Conservation (phyloP, 2,329 filamentous ascomycete species). For the Aspergillus fructus region DNA sequence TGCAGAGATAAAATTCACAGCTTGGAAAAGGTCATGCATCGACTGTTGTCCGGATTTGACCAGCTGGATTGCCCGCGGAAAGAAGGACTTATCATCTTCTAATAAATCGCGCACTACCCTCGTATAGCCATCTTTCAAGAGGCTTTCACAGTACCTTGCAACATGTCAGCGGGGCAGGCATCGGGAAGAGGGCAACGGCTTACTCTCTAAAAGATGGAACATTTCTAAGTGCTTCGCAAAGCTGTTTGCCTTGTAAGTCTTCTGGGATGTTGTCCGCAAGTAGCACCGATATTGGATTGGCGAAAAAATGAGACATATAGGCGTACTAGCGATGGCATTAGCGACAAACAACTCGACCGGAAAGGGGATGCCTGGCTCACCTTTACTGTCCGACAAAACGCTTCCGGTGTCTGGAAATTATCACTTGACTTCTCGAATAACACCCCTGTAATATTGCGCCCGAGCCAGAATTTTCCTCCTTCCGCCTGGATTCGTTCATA, state of each 20-base stretch:
- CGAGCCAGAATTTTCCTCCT: conserved; percentile 50
- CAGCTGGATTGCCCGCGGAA: conserved; percentile 39
- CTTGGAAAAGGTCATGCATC: conserved; percentile 38
- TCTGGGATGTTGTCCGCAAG: conserved; percentile 32
- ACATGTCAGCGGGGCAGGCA: conserved; percentile 15
- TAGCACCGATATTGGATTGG: conserved; percentile 57
- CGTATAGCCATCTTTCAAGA: conserved; percentile 37
- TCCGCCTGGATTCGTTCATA: conserved; percentile 40
- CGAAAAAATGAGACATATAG: conserved; percentile 65
- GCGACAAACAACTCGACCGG: not conserved
- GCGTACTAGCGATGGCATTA: conserved; percentile 50
- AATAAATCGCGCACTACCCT: conserved; percentile 47
- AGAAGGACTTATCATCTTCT: conserved; percentile 50
- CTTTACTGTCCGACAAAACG: conserved; percentile 54
- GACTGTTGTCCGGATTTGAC: conserved; percentile 41
- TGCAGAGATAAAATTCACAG: conserved; percentile 28
- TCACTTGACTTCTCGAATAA: conserved; percentile 58
- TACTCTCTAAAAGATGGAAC: conserved; percentile 56
- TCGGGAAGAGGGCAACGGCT: conserved; percentile 3
- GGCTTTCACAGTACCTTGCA: conserved; percentile 41
- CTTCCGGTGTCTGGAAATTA: conserved; percentile 59
- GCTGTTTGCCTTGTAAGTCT: conserved; percentile 36
- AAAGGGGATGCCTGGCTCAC: conserved; percentile 27
- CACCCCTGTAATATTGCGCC: conserved; percentile 51
- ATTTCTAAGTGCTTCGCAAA: conserved; percentile 57